Percentiles rank a stretch among this genome's conserved stretches.
Evolutionary conservation across 2,329 filamentous ascomycete species (phyloP).

Genomic region (Ophidiomyces ophidiicola): DNA sequence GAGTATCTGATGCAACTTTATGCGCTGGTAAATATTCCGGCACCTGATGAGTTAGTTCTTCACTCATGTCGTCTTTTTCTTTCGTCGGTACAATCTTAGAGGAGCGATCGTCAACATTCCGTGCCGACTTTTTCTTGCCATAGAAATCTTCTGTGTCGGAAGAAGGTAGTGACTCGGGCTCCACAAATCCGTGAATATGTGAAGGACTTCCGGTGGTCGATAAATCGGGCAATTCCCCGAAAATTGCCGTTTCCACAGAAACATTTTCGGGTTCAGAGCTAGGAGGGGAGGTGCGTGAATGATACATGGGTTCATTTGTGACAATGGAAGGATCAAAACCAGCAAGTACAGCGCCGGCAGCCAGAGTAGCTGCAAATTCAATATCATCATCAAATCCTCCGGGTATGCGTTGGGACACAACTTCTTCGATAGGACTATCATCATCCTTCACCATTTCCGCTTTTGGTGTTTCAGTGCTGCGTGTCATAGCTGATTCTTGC

Average conservation of each 20-base stretch:
- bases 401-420: constrained; percentile 6
- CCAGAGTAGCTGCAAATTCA: constrained; percentile 57
- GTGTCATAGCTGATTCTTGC: background rate
- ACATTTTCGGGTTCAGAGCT: constrained; percentile 11
- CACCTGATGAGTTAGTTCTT: background rate
- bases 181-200: constrained; percentile 12
- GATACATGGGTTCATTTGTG: constrained; percentile 52
- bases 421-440: background rate
- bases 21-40: background rate
- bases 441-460: constrained; percentile 6
- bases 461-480: background rate
- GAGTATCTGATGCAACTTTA: background rate
- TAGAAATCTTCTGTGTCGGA: constrained; percentile 12
- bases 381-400: constrained; percentile 50
- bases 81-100: background rate
- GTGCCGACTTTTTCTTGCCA: background rate
- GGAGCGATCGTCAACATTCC: background rate
- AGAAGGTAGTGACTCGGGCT: constrained; percentile 9
- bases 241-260: constrained; percentile 9
- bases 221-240: constrained; percentile 14
- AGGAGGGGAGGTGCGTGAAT: constrained; percentile 35
- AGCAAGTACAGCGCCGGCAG: constrained; percentile 55
- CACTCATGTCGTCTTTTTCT: background rate
- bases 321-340: constrained; percentile 62
- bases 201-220: constrained; percentile 1